phyloP scores from a whole-genome alignment of 345 rosid species.

The Linum tenue region DNA sequence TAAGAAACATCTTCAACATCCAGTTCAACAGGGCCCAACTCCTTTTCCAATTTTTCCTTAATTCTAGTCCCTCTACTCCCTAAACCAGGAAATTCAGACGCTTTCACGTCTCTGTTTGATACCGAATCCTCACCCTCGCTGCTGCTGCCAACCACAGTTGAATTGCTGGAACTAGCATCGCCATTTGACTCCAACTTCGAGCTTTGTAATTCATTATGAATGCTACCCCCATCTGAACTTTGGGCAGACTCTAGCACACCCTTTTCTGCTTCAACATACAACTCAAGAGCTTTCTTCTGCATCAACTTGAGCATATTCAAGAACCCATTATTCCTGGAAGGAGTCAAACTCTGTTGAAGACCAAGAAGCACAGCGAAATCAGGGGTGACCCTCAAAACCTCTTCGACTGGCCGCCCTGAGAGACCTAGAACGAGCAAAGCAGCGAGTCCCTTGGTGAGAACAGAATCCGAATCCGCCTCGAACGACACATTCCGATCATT shows the following conservation, averaged over 20 bases:
- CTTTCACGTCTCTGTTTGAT: constrained; percentile 9
- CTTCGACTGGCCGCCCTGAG: constrained; percentile 64
- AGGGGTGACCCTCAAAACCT: constrained; percentile 64
- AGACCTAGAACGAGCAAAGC: constrained; percentile 83
- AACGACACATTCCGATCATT: constrained; percentile 46
- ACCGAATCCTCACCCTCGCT: constrained; percentile 14
- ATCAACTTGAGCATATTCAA: constrained; percentile 85
- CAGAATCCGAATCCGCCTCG: constrained; percentile 92
- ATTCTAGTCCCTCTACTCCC: constrained; percentile 69
- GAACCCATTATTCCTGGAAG: constrained; percentile 86
- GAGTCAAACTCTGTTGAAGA: constrained; percentile 73
- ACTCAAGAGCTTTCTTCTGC: constrained; percentile 70
- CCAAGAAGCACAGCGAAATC: constrained; percentile 74
- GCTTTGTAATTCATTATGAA: constrained; percentile 2
- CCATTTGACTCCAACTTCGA: constrained; percentile 3
- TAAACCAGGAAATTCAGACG: constrained; percentile 21
- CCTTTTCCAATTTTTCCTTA: constrained; percentile 56
- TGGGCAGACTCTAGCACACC: constrained; percentile 11
- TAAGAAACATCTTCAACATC: constrained; percentile 77
- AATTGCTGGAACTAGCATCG: constrained; percentile 11
- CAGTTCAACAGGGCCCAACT: constrained; percentile 56
- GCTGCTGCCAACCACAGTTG: neutral
- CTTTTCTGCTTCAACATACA: constrained; percentile 35
- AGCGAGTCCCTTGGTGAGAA: constrained; percentile 76
- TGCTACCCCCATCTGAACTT: constrained; percentile 5